Percentiles rank a stretch among this genome's conserved stretches.
Conservation (phyloP, 2,329 filamentous ascomycete species). For the Rhinocladiella similis region DNA sequence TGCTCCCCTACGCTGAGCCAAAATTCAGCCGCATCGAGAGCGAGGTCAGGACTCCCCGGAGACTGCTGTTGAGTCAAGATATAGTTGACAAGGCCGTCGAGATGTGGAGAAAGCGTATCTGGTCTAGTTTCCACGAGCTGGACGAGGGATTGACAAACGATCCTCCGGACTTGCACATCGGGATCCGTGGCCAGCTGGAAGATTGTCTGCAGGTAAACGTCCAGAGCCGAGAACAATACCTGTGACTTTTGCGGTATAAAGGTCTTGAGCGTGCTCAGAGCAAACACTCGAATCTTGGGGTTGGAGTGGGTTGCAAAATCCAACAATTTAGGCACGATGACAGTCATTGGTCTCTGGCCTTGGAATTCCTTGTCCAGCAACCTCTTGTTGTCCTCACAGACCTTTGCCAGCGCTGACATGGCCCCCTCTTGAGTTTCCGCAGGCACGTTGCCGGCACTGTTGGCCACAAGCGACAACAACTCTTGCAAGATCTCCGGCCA, state of each 20-base stretch:
- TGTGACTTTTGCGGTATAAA: slow-evolving; percentile 85
- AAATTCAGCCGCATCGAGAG: slow-evolving; percentile 93
- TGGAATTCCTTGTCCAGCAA: slow-evolving; percentile 84
- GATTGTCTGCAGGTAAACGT: slow-evolving; percentile 77
- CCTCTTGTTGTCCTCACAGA: slow-evolving; percentile 93
- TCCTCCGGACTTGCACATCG: slow-evolving; percentile 79
- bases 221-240: slow-evolving; percentile 76
- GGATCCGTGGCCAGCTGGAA: slow-evolving; percentile 78
- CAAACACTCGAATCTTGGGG: slow-evolving; percentile 74
- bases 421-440: slow-evolving; percentile 82
- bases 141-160: slow-evolving; percentile 91
- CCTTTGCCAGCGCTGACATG: slow-evolving; percentile 89
- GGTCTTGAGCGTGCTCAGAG: slow-evolving; percentile 83
- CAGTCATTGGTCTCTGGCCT: slow-evolving; percentile 81
- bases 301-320: slow-evolving; percentile 77
- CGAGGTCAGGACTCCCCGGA: slow-evolving; percentile 79
- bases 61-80: slow-evolving; percentile 86
- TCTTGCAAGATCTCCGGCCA: slow-evolving; percentile 92
- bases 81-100: slow-evolving; percentile 86
- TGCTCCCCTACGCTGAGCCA: slow-evolving; percentile 95
- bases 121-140: slow-evolving; percentile 87
- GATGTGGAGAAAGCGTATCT: slow-evolving; percentile 85
- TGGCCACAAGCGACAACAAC: slow-evolving; percentile 74
- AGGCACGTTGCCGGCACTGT: slow-evolving; percentile 66
- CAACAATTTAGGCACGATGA: slow-evolving; percentile 87